Conservation (phyloP, 148 eudicot species). For the Rhododendron henanense region DNA sequence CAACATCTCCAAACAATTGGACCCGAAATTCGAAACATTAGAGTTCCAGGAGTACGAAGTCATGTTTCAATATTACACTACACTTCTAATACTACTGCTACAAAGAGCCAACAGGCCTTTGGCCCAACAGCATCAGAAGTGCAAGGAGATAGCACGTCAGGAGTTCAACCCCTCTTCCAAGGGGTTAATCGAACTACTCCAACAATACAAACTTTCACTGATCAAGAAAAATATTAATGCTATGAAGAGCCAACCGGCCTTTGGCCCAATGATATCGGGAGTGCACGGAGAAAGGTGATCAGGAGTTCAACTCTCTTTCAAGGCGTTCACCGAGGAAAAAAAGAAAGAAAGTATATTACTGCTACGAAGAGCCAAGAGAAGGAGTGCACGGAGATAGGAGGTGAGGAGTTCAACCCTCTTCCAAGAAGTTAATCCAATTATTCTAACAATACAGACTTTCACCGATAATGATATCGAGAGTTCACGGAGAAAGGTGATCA, state of each 20-base stretch:
- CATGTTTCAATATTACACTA: slow-evolving; percentile 11
- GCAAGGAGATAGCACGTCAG: too few species aligned
- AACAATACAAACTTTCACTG: too few species aligned
- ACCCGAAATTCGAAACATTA: slow-evolving; percentile 2
- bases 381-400: too few species aligned
- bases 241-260: neutral
- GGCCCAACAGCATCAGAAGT: too few species aligned
- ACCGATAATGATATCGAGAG: too few species aligned
- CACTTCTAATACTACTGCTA: neutral
- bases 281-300: neutral
- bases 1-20: slow-evolving; percentile 6
- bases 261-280: neutral
- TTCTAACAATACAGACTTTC: neutral
- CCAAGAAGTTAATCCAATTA: too few species aligned
- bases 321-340: too few species aligned
- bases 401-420: too few species aligned
- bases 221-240: neutral
- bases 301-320: neutral
- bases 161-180: too few species aligned
- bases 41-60: slow-evolving; percentile 15
- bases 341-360: too few species aligned
- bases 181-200: too few species aligned
- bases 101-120: neutral
- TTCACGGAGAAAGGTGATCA: neutral
- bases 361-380: too few species aligned